phyloP scores from a whole-genome alignment of 2,329 filamentous ascomycete species.

The Chalara sp. region DNA sequence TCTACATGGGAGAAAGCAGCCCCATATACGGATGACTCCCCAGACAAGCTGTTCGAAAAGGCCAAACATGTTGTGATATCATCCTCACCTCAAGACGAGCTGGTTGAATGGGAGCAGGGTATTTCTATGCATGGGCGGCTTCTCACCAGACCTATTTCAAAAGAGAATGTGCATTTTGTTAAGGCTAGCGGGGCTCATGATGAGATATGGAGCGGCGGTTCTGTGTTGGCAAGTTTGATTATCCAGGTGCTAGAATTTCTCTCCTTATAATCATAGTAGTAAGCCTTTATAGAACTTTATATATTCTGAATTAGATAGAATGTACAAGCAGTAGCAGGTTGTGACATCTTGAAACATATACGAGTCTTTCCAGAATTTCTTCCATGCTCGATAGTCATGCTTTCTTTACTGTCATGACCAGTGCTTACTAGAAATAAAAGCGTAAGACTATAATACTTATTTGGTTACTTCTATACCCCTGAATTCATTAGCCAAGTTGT shows the following conservation, averaged over 20 bases:
- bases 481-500: too few species aligned
- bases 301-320: not conserved
- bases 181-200: slow-evolving; percentile 55
- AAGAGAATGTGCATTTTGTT: slow-evolving; percentile 26
- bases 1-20: slow-evolving; percentile 47
- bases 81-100: slow-evolving; percentile 37
- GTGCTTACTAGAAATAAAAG: too few species aligned
- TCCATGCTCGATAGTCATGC: too few species aligned
- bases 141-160: slow-evolving; percentile 7
- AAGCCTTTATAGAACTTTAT: not conserved
- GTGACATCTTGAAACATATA: too few species aligned
- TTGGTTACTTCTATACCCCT: too few species aligned
- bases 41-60: slow-evolving; percentile 10
- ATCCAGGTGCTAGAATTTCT: not conserved
- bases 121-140: slow-evolving; percentile 16
- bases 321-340: not conserved
- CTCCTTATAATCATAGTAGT: not conserved
- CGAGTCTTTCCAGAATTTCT: too few species aligned
- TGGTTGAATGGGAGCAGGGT: slow-evolving; percentile 17
- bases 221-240: slow-evolving; percentile 45
- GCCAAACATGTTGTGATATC: slow-evolving; percentile 13
- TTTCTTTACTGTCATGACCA: too few species aligned
- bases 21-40: slow-evolving; percentile 30
- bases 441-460: too few species aligned
- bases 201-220: slow-evolving; percentile 54